Percentiles rank a stretch among this genome's conserved stretches.
These are phyloP conservation scores for Geotrichum aggregatum DNA, from an alignment of 1,139 yeast genomes.

Conservation along the genomic window DNA sequence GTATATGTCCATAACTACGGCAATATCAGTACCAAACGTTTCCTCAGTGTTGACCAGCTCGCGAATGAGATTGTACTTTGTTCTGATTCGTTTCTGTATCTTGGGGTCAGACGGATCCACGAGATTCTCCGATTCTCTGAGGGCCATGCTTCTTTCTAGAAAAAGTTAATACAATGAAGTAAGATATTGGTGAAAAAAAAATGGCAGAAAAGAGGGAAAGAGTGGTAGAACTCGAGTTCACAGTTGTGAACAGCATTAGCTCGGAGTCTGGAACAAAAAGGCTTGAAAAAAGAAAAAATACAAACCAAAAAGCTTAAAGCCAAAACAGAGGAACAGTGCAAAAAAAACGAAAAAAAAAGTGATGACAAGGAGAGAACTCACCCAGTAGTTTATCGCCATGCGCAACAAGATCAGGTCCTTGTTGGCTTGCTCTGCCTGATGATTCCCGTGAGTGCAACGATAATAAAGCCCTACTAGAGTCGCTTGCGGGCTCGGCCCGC, in stretches of 20 bases:
- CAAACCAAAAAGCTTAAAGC: not conserved
- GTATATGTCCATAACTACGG: slow-evolving; percentile 36
- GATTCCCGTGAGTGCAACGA: too few species aligned
- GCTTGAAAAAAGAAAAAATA: not conserved
- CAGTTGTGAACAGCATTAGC: not conserved
- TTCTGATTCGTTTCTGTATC: slow-evolving; percentile 26
- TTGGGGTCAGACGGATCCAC: slow-evolving; percentile 1
- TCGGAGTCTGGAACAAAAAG: not conserved
- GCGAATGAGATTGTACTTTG: slow-evolving; percentile 34
- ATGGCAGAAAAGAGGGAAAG: not conserved
- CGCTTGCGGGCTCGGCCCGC: too few species aligned
- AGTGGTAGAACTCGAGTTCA: not conserved
- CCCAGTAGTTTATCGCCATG: too few species aligned
- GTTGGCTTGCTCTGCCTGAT: too few species aligned
- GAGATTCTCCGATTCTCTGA: not conserved
- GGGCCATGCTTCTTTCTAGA: slow-evolving; percentile 9
- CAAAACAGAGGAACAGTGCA: not conserved
- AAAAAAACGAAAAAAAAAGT: not conserved
- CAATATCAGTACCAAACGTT: slow-evolving; percentile 38
- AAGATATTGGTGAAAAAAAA: not conserved
- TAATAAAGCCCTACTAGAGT: too few species aligned
- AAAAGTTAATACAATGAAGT: not conserved
- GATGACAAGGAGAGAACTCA: too few species aligned
- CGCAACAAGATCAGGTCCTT: too few species aligned
- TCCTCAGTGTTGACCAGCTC: slow-evolving; percentile 40